Conservation (phyloP, 2,329 filamentous ascomycete species). For the Chaetomium globosum region DNA sequence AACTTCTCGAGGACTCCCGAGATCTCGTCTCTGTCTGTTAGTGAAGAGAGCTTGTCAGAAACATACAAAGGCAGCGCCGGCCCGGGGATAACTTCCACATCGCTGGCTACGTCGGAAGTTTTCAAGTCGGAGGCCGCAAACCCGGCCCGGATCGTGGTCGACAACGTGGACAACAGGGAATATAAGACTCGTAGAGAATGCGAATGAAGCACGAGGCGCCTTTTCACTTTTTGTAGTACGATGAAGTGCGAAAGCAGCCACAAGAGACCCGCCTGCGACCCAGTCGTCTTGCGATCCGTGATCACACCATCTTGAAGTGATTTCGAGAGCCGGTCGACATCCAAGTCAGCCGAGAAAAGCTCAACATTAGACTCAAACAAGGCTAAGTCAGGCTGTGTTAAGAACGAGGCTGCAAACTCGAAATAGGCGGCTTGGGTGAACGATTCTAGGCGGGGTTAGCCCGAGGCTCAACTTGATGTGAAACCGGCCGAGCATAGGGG, state of each 20-base stretch:
- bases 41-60: constrained; percentile 64
- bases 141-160: constrained; percentile 54
- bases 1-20: constrained; percentile 58
- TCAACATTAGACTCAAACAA: constrained; percentile 48
- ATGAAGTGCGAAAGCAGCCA: constrained; percentile 71
- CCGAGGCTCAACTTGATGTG: neutral
- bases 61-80: constrained; percentile 58
- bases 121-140: constrained; percentile 40
- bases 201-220: constrained; percentile 43
- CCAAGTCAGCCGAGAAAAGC: constrained; percentile 44
- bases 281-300: constrained; percentile 33
- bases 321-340: constrained; percentile 47
- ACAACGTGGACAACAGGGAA: constrained; percentile 55
- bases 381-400: constrained; percentile 44
- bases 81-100: constrained; percentile 19
- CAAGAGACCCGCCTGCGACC: constrained; percentile 52
- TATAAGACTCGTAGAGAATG: constrained; percentile 57
- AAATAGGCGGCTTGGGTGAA: constrained; percentile 40
- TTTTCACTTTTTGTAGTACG: constrained; percentile 52
- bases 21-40: constrained; percentile 77
- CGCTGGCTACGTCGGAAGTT: constrained; percentile 14
- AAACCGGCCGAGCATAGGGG: neutral
- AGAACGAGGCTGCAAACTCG: constrained; percentile 46
- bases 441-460: constrained; percentile 27
- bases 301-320: constrained; percentile 47